Evolutionary conservation across 1,284 basidiomycete genomes (phyloP), one percentile per base, ranked within the genome.

Genomic region (Marasmius fiardii): DNA sequence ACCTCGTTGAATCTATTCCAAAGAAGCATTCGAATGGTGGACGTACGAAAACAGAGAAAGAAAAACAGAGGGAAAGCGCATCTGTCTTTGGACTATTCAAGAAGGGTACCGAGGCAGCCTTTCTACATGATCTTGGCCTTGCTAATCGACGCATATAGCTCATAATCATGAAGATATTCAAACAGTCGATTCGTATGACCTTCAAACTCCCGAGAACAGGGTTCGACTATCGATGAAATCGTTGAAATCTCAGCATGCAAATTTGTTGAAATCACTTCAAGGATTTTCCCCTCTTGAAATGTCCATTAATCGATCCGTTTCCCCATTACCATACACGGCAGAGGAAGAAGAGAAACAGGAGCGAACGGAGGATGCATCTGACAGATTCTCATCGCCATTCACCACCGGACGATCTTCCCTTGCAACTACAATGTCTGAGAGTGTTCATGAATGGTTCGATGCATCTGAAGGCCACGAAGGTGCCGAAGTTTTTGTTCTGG

Each of bases 381-480:
- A 61, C 56, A 70, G 54, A 53, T 65, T 68, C 20, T 64, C 63
- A 6, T 68, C 73, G 28, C 66, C 77, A 11, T 62, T 71, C n/a
- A 65, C 66, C 33, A 72, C 73, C 14, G 75, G 75, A 43, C 78
- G 80, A 31, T 67, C 75, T 56, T 87, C 86, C 10, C 71, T 77
- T 20, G 66, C 74, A 21, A 85, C 85, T 16, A 78, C 78, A 21
- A 67, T 77, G n/a, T 85, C 81, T 53, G 86, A 83, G 55, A 78
- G 76, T 18, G 71, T 76, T 51, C 77, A 80, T 54, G 80, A 89
- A 62, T 91, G 88, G 88, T 91, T 80, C 63, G 89, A 91, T 60
- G 89, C 89, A 12, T 82, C 82, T 56, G 76, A 70, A 31, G 70
- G 73, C 52, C 67, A 67, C 48, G 76, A 82, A 59, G 80, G 85